Base-by-base conservation (phyloP, 1,284 basidiomycete species). In the Boletellus dicymbophilus region DNA sequence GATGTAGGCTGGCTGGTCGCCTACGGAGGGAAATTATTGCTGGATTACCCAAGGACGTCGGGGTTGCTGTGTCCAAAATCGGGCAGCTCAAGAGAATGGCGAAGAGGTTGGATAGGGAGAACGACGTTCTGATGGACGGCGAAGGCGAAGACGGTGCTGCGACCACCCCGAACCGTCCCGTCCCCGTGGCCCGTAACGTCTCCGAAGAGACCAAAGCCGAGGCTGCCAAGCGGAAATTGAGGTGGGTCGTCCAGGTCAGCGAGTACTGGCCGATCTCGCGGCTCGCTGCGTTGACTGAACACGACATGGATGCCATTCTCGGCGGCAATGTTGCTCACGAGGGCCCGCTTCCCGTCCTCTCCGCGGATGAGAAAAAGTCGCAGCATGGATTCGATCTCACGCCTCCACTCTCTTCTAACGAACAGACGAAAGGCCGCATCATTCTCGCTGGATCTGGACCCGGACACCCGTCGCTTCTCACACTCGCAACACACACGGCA, bases 381-480 rank as follows among this genome's bases (percentile, higher is more conserved):
- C 62, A 46, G 12, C 57, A 60, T 27, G 58, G 22, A 23, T 61
- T 44, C 36, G 67, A 53, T 62, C 66, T 38, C 30, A 63, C 16
- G n/a, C n/a, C n/a, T n/a, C n/a, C n/a, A n/a, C 3, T 59, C 70
- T 20, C 59, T n/a, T n/a, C n/a, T n/a, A n/a, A n/a, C 62, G 26
- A 68, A 20, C 44, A 15, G 58, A 37, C 70, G 66, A 56, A 48
- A 46, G 93, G 94, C 1, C 78, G 80, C 12, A 95, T 97, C 50
- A 78, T 94, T 45, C 85, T 99, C 7, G 87, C 96, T 23, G 95
- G 96, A 10, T 95, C 94, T 4, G 95, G 96, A 0, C 94, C 96
- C 0, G 96, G 96, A 5, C 95, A 97, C 59, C 94, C 96, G 0
- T 89, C 89, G 2, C 80, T 98, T 12, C 83, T 98, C 40, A 98